These are phyloP conservation scores for Ustilago xerochloae DNA, from an alignment of 1,284 basidiomycete genomes.

Conservation along the genomic window DNA sequence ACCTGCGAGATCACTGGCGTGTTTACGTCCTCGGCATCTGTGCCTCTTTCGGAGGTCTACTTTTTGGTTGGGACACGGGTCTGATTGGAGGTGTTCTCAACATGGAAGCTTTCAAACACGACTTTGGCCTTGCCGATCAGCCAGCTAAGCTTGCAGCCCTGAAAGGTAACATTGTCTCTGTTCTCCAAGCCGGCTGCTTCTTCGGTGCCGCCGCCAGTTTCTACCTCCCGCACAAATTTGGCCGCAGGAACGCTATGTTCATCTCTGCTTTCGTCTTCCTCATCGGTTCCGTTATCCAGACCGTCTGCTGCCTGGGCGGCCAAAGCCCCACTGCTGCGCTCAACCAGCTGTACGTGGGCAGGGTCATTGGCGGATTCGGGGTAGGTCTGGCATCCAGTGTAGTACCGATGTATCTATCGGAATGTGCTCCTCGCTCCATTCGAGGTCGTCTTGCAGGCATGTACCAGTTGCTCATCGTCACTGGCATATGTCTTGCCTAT, in stretches of 20 bases:
- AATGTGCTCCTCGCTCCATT: slow-evolving; percentile 64
- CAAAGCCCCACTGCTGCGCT: slow-evolving; percentile 45
- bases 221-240: slow-evolving; percentile 59
- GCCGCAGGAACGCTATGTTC: slow-evolving; percentile 56
- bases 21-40: slow-evolving; percentile 43
- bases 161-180: slow-evolving; percentile 62
- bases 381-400: slow-evolving; percentile 50
- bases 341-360: slow-evolving; percentile 60
- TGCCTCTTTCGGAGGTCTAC: slow-evolving; percentile 37
- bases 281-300: slow-evolving; percentile 62
- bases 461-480: slow-evolving; percentile 69
- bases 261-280: slow-evolving; percentile 58
- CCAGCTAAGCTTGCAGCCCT: slow-evolving; percentile 38
- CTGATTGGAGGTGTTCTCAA: slow-evolving; percentile 46
- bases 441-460: slow-evolving; percentile 68
- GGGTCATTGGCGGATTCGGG: slow-evolving; percentile 50
- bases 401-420: slow-evolving; percentile 65
- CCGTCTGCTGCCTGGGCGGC: slow-evolving; percentile 43
- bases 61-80: slow-evolving; percentile 50
- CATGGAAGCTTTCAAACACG: slow-evolving; percentile 41
- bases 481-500: slow-evolving; percentile 55
- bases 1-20: slow-evolving; percentile 41
- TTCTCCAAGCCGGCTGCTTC: slow-evolving; percentile 62
- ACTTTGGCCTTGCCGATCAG: slow-evolving; percentile 35
- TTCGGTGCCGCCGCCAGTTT: slow-evolving; percentile 61